Evolutionary conservation across 1,139 yeast genomes (phyloP).

Genomic region (Candida sp.): DNA sequence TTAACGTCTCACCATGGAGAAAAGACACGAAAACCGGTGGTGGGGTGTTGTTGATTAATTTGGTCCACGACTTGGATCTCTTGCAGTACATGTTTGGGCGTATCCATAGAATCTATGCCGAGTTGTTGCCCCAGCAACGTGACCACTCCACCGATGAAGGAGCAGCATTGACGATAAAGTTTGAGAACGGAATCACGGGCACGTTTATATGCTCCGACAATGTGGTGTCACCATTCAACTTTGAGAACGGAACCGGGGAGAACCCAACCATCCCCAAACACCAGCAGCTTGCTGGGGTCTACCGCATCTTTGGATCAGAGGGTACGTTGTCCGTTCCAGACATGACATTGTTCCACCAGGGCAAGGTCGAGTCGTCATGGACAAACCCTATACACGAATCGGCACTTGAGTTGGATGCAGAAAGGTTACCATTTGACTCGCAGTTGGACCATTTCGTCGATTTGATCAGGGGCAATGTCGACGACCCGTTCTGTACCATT

Average conservation of each 20-base stretch:
- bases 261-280: conserved; percentile 44
- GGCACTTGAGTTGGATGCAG: conserved; percentile 18
- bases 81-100: conserved; percentile 47
- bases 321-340: conserved; percentile 49
- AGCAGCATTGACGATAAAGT: conserved; percentile 41
- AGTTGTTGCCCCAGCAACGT: conserved; percentile 36
- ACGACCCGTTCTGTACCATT: conserved; percentile 36
- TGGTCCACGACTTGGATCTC: conserved; percentile 47
- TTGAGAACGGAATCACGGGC: conserved; percentile 43
- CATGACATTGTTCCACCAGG: conserved; percentile 38
- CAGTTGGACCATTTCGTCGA: conserved; percentile 36
- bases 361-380: conserved; percentile 24
- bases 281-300: conserved; percentile 37
- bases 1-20: conserved; percentile 44
- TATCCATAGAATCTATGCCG: conserved; percentile 42
- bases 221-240: conserved; percentile 45
- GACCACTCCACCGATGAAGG: conserved; percentile 39
- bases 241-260: conserved; percentile 48
- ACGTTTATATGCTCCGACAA: conserved; percentile 48
- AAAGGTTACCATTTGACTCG: conserved; percentile 38
- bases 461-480: conserved; percentile 29
- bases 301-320: conserved; percentile 42
- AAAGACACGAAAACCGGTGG: conserved; percentile 38
- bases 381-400: conserved; percentile 20
- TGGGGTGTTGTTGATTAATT: conserved; percentile 46